Percentiles rank a stretch among this genome's conserved stretches.
phyloP scores from a whole-genome alignment of 1,284 basidiomycete genomes.

The Retiboletus fuscus region DNA sequence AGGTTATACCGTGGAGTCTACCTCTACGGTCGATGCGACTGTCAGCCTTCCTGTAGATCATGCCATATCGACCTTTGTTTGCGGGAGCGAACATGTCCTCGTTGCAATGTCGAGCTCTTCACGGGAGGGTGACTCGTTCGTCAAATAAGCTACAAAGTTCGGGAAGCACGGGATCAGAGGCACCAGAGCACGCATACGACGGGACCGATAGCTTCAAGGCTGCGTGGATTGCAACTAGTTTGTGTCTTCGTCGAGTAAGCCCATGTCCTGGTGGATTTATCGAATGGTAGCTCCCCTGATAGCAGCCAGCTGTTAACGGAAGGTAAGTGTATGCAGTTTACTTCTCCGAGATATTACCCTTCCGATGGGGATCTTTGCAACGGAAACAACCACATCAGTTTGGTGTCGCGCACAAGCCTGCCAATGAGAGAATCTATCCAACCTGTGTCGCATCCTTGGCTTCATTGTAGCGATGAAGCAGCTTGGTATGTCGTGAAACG shows the following conservation, averaged over 20 bases:
- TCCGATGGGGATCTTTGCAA: conserved; percentile 50
- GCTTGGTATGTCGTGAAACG: conserved; percentile 75
- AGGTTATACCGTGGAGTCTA: conserved; percentile 8
- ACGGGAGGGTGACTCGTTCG: conserved; percentile 44
- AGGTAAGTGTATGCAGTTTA: conserved; percentile 27
- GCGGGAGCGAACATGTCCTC: conserved; percentile 88
- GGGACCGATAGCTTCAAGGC: not conserved
- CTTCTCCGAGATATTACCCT: conserved; percentile 49
- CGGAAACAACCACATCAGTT: conserved; percentile 14
- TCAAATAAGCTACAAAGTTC: conserved; percentile 34
- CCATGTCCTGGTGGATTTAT: conserved; percentile 77
- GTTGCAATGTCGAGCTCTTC: conserved; percentile 42
- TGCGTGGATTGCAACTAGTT: conserved; percentile 33
- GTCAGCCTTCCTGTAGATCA: conserved; percentile 53
- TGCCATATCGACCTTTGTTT: conserved; percentile 52
- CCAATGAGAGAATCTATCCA: conserved; percentile 7
- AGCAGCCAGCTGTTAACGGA: conserved; percentile 65
- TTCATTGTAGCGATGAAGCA: conserved; percentile 82
- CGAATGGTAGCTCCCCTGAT: conserved; percentile 73
- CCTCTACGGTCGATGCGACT: conserved; percentile 25
- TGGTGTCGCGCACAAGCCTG: not conserved
- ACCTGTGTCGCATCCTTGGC: conserved; percentile 85
- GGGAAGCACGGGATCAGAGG: not conserved
- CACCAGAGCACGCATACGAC: not conserved
- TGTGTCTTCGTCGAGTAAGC: conserved; percentile 60